Conservation (phyloP, 495 filamentous ascomycete genomes). For the Penicillium chermesinum region DNA sequence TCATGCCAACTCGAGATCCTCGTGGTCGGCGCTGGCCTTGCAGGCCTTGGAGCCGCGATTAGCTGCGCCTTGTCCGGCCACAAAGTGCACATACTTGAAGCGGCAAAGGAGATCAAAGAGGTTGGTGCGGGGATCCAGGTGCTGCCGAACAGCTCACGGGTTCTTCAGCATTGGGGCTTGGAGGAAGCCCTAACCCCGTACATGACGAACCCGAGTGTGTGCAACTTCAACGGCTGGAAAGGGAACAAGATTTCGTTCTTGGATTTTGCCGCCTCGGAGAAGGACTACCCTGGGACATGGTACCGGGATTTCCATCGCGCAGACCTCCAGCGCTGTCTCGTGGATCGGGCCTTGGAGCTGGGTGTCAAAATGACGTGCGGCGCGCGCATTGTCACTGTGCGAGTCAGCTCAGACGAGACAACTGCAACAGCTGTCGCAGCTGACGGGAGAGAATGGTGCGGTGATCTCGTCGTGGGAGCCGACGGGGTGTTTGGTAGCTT, state of each 20-base stretch:
- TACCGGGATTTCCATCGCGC: slow-evolving; percentile 59
- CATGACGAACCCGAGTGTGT: slow-evolving; percentile 48
- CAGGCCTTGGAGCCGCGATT: slow-evolving; percentile 59
- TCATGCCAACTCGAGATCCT: slow-evolving; percentile 28
- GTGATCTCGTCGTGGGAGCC: slow-evolving; percentile 53
- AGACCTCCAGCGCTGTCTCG: slow-evolving; percentile 48
- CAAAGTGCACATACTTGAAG: slow-evolving; percentile 55
- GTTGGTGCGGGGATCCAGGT: slow-evolving; percentile 50
- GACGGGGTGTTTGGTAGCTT: slow-evolving; percentile 51
- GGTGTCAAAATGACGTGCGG: slow-evolving; percentile 44
- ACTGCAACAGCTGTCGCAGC: slow-evolving; percentile 22
- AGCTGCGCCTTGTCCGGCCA: slow-evolving; percentile 56
- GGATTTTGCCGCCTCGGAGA: slow-evolving; percentile 42
- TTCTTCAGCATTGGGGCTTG: slow-evolving; percentile 52
- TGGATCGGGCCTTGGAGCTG: slow-evolving; percentile 47
- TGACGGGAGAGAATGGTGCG: slow-evolving; percentile 34
- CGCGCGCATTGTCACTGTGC: slow-evolving; percentile 38
- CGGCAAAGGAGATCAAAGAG: slow-evolving; percentile 52
- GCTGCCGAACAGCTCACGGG: slow-evolving; percentile 50
- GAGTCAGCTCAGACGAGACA: slow-evolving; percentile 20
- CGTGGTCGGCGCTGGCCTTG: slow-evolving; percentile 61
- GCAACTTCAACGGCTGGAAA: slow-evolving; percentile 50
- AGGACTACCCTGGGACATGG: slow-evolving; percentile 44
- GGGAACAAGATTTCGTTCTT: slow-evolving; percentile 48
- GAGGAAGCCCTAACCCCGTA: slow-evolving; percentile 41